phyloP scores from a whole-genome alignment of 2,329 filamentous ascomycete species.

The Phyllosticta capitalensis region DNA sequence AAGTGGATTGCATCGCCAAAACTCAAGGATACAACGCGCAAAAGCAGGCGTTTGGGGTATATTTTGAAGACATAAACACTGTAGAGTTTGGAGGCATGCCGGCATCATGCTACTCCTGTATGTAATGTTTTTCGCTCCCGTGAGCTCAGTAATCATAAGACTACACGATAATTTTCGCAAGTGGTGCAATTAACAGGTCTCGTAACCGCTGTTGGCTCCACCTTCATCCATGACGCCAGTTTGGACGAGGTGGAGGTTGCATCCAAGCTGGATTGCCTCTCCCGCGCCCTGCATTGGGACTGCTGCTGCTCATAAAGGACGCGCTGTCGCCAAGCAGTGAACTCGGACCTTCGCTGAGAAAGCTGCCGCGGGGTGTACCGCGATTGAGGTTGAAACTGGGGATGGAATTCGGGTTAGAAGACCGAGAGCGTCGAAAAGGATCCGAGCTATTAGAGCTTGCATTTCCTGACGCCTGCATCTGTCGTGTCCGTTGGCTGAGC shows the following conservation, averaged over 20 bases:
- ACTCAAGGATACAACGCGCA: slow-evolving; percentile 1
- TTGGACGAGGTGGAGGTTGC: slow-evolving; percentile 4
- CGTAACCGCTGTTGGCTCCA: not conserved
- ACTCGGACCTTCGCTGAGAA: slow-evolving; percentile 8
- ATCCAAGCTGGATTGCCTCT: slow-evolving; percentile 6
- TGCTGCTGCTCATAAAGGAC: slow-evolving; percentile 4
- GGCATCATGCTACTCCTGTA: not conserved
- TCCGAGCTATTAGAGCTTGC: not conserved
- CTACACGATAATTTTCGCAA: too few relatives aligned
- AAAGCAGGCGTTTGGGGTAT: slow-evolving; percentile 10
- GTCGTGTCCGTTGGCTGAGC: not conserved
- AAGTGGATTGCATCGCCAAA: not conserved
- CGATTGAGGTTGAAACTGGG: slow-evolving; percentile 7
- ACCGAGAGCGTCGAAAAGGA: not conserved
- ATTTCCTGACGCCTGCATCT: not conserved
- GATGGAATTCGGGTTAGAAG: not conserved
- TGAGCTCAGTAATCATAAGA: not conserved
- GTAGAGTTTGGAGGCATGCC: not conserved
- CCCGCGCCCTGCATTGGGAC: slow-evolving; percentile 2
- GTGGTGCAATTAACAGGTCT: too few relatives aligned
- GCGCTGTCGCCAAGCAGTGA: slow-evolving; percentile 5
- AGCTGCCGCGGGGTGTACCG: slow-evolving; percentile 1
- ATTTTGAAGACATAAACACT: not conserved
- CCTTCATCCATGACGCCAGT: not conserved
- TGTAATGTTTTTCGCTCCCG: not conserved